Percentiles rank a stretch among this genome's conserved stretches.
Conservation (phyloP, 495 filamentous ascomycete species). For the Cenococcum geophilum region DNA sequence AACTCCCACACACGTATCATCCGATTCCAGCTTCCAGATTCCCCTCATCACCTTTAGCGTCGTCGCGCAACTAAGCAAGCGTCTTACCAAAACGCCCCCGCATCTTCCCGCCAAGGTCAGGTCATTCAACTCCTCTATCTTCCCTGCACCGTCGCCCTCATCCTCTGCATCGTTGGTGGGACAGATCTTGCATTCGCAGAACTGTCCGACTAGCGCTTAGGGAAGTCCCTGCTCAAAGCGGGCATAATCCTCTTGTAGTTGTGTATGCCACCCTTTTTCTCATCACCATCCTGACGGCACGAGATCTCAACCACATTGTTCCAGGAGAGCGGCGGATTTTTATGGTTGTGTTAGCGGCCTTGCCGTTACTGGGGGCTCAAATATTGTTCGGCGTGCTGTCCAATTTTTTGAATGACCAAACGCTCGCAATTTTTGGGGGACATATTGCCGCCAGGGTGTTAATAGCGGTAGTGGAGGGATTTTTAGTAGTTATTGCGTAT, state of each 20-base stretch:
- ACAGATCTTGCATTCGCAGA: neutral
- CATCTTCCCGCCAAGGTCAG: neutral
- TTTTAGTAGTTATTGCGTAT: slow-evolving; percentile 25
- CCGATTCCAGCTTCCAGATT: slow-evolving; percentile 1
- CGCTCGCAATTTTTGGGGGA: slow-evolving; percentile 23
- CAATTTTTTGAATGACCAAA: slow-evolving; percentile 22
- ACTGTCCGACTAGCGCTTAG: neutral
- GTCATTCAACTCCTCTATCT: slow-evolving; percentile 24
- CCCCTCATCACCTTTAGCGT: neutral
- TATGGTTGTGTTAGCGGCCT: slow-evolving; percentile 18
- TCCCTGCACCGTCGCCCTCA: slow-evolving; percentile 26
- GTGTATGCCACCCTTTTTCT: slow-evolving; percentile 11
- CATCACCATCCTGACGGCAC: slow-evolving; percentile 14
- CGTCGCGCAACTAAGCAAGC: neutral
- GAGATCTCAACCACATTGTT: slow-evolving; percentile 4
- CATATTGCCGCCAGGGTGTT: slow-evolving; percentile 12
- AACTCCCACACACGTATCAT: neutral
- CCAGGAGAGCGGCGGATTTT: slow-evolving; percentile 18
- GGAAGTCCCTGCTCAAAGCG: slow-evolving; percentile 12
- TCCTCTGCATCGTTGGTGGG: slow-evolving; percentile 30
- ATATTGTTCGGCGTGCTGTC: slow-evolving; percentile 22
- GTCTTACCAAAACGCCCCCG: slow-evolving; percentile 14
- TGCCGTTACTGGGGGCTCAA: slow-evolving; percentile 23
- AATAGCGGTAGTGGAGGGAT: slow-evolving; percentile 31
- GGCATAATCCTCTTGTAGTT: slow-evolving; percentile 27